Percentiles rank a stretch among this genome's conserved stretches.
Conservation (phyloP, 2,329 filamentous ascomycete genomes). For the Fusarium miscanthi region DNA sequence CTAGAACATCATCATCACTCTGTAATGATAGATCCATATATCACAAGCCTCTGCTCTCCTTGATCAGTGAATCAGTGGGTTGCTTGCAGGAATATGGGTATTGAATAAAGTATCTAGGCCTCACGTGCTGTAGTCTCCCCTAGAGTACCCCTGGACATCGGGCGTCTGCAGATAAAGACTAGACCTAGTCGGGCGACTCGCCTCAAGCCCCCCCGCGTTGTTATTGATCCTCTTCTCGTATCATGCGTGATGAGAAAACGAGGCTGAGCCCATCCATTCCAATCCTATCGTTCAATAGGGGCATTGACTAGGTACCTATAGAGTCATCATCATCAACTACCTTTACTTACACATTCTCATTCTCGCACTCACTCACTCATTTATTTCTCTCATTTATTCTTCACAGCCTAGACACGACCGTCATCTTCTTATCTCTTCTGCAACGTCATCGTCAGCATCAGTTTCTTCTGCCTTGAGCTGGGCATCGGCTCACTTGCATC, state of each 20-base stretch:
- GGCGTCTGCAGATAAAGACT: slow-evolving; percentile 7
- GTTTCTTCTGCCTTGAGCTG: slow-evolving; percentile 5
- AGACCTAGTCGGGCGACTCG: slow-evolving; percentile 20
- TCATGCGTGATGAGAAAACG: slow-evolving; percentile 13
- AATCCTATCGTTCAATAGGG: slow-evolving; percentile 21
- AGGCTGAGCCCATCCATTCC: slow-evolving; percentile 26
- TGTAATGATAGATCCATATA: not conserved
- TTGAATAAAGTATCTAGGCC: not conserved
- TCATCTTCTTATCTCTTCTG: not conserved
- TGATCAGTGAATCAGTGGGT: not conserved
- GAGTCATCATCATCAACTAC: not conserved
- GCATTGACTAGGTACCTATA: not conserved
- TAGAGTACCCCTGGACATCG: slow-evolving; percentile 11
- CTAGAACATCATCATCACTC: not conserved
- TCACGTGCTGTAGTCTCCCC: slow-evolving; percentile 21
- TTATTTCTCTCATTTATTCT: not conserved
- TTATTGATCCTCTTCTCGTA: slow-evolving; percentile 32
- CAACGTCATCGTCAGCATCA: slow-evolving; percentile 21
- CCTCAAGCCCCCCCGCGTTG: slow-evolving; percentile 18
- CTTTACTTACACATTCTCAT: not conserved
- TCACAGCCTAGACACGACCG: not conserved
- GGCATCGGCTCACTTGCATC: slow-evolving; percentile 14
- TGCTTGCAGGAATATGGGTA: not conserved
- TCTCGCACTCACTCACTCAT: not conserved
- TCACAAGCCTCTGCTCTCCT: not conserved